Evolutionary conservation across 371 early-diverging fungal genomes (phyloP), one percentile per base, ranked within the genome.

Genomic region (Amoeboaphelidium protococcarum): DNA sequence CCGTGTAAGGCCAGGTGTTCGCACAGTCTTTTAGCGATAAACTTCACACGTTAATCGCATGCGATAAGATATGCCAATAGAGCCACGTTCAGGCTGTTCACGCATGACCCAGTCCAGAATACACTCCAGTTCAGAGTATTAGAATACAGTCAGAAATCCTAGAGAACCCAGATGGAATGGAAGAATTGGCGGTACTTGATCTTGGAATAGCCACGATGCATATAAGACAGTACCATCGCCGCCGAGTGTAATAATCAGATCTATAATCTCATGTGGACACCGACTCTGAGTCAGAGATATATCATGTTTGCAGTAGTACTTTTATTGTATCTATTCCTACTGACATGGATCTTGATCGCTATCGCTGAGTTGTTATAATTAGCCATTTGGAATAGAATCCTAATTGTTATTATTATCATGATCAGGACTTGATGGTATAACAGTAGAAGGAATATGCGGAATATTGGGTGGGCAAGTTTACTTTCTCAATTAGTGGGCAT

Each of bases 201-300:
- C 74, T 56, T 88, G 90, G 6, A 31, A 10, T 22, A 88, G 57
- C 2, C 80, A 80, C 0, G 87, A 76, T 1, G 83, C 66, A 54
- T 82, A 84, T 42, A 94, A 69, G 37, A 94, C 75, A 1, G 95
- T 92, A 13, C 95, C 95, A 60, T 94, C 95, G 25, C 95, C 95
- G 26, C 95, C 95, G 13, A 92, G 60, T 1, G 91, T 85, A 19
- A 94, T 70, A 26, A 86, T 80, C 55, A 87, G 73, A 57, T 90
- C 91, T 6, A 31, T 31, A 16, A 10, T 16, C 16, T 31, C 37
- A 31, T 6, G 37, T n/a, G n/a, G n/a, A n/a, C n/a, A n/a, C n/a
- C n/a, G n/a, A n/a, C n/a, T n/a, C n/a, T n/a, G n/a, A n/a, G n/a
- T n/a, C n/a, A n/a, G n/a, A n/a, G n/a, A n/a, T n/a, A n/a, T n/a